A percentile compares a stretch with the other conserved stretches of the same genome.
These are phyloP conservation scores for Dactylellina sp. DNA, from an alignment of 2,329 filamentous ascomycete genomes.

Conservation along the genomic window DNA sequence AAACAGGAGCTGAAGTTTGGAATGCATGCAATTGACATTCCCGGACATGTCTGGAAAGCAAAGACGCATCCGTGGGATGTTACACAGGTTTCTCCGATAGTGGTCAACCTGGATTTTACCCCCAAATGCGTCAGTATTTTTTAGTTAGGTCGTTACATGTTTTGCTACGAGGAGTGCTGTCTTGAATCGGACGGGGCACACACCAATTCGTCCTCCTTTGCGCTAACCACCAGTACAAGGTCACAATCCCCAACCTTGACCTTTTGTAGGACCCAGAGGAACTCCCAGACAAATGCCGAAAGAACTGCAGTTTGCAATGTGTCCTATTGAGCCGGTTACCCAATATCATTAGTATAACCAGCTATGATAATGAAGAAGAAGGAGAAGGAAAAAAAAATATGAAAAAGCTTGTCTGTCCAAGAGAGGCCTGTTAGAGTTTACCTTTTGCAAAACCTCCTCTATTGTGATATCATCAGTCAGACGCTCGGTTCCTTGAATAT, in stretches of 20 bases:
- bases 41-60: slow-evolving; percentile 86
- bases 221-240: slow-evolving; percentile 72
- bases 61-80: slow-evolving; percentile 70
- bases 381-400: slow-evolving; percentile 2
- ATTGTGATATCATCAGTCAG: slow-evolving; percentile 81
- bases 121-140: slow-evolving; percentile 49
- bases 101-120: slow-evolving; percentile 62
- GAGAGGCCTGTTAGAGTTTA: slow-evolving; percentile 3
- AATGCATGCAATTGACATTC: slow-evolving; percentile 83
- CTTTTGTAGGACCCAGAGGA: slow-evolving; percentile 81
- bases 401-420: slow-evolving; percentile 8
- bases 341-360: slow-evolving; percentile 23
- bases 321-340: slow-evolving; percentile 61
- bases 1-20: slow-evolving; percentile 91
- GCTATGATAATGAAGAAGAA: too few species aligned
- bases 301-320: slow-evolving; percentile 81
- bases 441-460: slow-evolving; percentile 82
- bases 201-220: slow-evolving; percentile 67
- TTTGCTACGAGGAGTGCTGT: slow-evolving; percentile 22
- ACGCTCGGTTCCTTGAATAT: slow-evolving; percentile 73
- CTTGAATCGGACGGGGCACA: slow-evolving; percentile 50
- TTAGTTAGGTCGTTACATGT: slow-evolving; percentile 29
- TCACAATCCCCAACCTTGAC: slow-evolving; percentile 70
- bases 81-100: slow-evolving; percentile 64
- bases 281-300: slow-evolving; percentile 88